Conservation (phyloP, 495 filamentous ascomycete genomes). For the Hypoxylon rickii region DNA sequence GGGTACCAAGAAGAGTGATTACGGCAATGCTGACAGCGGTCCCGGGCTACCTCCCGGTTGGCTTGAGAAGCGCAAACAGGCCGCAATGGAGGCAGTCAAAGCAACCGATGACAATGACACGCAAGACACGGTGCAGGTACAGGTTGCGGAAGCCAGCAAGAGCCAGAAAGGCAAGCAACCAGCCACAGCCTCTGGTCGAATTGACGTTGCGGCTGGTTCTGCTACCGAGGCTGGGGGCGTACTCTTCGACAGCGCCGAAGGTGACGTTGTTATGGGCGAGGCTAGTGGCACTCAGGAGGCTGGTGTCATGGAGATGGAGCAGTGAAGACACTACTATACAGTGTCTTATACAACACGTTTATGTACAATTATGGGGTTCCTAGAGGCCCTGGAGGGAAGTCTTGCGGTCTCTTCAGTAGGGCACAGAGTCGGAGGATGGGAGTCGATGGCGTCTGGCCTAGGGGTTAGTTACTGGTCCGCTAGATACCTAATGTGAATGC, state of each 20-base stretch:
- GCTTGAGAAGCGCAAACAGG: constrained; percentile 39
- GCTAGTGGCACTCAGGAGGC: constrained; percentile 26
- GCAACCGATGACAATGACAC: constrained; percentile 36
- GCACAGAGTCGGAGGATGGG: too few species aligned
- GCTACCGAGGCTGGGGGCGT: constrained; percentile 10
- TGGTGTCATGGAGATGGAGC: constrained; percentile 34
- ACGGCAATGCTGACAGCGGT: constrained; percentile 59
- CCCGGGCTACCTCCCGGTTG: constrained; percentile 58
- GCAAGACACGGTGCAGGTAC: constrained; percentile 49
- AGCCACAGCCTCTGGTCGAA: constrained; percentile 26
- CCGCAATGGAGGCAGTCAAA: constrained; percentile 28
- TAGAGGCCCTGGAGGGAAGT: too few species aligned
- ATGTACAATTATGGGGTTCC: too few species aligned
- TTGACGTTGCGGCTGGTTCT: constrained; percentile 25
- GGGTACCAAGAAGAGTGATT: constrained; percentile 61
- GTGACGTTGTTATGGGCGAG: constrained; percentile 26
- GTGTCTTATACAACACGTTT: too few species aligned
- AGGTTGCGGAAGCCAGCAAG: constrained; percentile 41
- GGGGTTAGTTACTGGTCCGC: too few species aligned
- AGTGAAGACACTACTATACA: too few species aligned
- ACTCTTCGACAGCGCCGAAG: not conserved
- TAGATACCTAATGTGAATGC: too few species aligned
- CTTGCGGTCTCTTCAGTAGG: too few species aligned
- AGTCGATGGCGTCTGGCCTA: too few species aligned
- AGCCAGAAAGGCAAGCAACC: constrained; percentile 37